Evolutionary conservation across 257 asterid species (phyloP), one percentile per base, ranked within the genome.

Genomic region (Dorcoceras hygrometricum): DNA sequence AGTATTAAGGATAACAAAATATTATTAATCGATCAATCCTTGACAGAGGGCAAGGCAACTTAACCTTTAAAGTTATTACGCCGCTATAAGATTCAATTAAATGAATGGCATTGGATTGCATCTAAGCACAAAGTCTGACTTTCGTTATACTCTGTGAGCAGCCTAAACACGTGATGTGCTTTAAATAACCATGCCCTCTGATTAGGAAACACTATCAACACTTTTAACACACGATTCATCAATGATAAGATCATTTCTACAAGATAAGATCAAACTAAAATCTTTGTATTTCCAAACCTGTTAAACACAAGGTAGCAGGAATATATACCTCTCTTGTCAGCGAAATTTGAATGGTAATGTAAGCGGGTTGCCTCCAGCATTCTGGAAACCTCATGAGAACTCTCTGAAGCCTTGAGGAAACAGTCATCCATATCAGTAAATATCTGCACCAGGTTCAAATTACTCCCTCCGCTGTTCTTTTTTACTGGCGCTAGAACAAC

Each of bases 291-390:
- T 51, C 34, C 63, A 69, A 63, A 9, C 57, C 50, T 56, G 43
- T 59, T 53, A 55, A 46, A 57, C 36, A 46, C 55, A 26, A 24
- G 14, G 6, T 43, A 4, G 20, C 27, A 67, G 23, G 48, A 25
- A 20, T 10, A 4, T 25, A 7, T 81, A 93, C 97, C 96, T 82
- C 84, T 82, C 63, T 90, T 86, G 77, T 93, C 99, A 0, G 99
- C 96, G 2, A 90, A 93, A 67, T 90, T 93, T 0, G 99, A 93
- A 79, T 93, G 99, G 72, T 90, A 93, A 78, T 93, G 99, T 85
- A 93, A 78, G 27, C 97, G 90, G 62, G 89, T 86, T 0, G 99
- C 99, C 82, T 93, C 96, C 1, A 93, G 97, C 97, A 89, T 88
- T 64, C 95, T 78, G 2, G 95, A 86, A 23, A 93, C 95, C 23